These are phyloP conservation scores for Kwoniella shivajii DNA, from an alignment of 1,284 basidiomycete genomes.

Conservation along the genomic window DNA sequence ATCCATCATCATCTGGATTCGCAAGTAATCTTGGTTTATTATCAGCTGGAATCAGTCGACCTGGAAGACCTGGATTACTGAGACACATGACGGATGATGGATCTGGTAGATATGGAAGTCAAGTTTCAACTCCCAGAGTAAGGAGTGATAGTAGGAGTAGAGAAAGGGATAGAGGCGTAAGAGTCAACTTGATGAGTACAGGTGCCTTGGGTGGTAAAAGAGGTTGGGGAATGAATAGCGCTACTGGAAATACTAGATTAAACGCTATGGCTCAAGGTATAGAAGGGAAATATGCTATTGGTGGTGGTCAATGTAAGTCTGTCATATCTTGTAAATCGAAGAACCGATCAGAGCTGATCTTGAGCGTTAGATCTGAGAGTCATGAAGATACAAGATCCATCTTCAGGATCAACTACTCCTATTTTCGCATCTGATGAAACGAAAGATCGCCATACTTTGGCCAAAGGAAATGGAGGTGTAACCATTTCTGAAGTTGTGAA, in stretches of 20 bases:
- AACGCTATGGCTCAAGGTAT: conserved; percentile 50
- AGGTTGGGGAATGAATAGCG: conserved; percentile 26
- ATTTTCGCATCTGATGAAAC: conserved; percentile 9
- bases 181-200: conserved; percentile 36
- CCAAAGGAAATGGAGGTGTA: conserved; percentile 43
- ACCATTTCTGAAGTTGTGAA: conserved; percentile 48
- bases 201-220: conserved; percentile 7
- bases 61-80: conserved; percentile 19
- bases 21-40: background rate
- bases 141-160: conserved; percentile 8
- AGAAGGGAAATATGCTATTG: conserved; percentile 45
- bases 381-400: conserved; percentile 35
- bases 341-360: conserved; percentile 15
- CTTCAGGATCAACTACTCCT: conserved; percentile 21
- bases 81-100: conserved; percentile 32
- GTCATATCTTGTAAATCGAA: background rate
- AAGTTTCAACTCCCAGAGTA: conserved; percentile 15
- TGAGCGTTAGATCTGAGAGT: conserved; percentile 41
- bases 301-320: conserved; percentile 51
- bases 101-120: conserved; percentile 14
- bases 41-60: conserved; percentile 4
- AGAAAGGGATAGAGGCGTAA: conserved; percentile 29
- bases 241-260: conserved; percentile 31
- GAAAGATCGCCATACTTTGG: conserved; percentile 21
- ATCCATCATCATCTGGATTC: background rate